Conservation (phyloP, 805 yeast genomes). For the Grigorovia yakushimaensis region DNA sequence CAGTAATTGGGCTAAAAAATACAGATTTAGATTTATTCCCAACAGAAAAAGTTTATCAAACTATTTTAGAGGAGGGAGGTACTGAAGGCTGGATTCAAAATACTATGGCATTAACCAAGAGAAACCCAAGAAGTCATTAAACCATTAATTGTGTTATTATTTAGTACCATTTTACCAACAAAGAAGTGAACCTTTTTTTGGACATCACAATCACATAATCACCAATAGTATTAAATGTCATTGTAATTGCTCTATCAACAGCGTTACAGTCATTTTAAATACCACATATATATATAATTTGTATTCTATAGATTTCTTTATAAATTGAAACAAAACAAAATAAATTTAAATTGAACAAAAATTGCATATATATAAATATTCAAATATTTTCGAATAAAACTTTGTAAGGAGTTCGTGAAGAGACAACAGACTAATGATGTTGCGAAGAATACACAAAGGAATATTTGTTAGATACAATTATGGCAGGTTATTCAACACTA, state of each 20-base stretch:
- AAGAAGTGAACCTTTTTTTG: background rate
- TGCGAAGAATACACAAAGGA: background rate
- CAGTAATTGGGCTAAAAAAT: slow-evolving; percentile 60
- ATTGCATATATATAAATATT: too few species aligned
- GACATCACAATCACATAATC: too few species aligned
- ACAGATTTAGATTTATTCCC: slow-evolving; percentile 20
- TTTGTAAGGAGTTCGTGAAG: too few species aligned
- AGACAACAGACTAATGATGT: background rate
- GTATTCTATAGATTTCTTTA: background rate
- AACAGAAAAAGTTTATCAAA: slow-evolving; percentile 40
- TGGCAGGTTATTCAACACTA: background rate
- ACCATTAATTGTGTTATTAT: background rate
- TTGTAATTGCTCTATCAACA: too few species aligned
- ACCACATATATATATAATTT: background rate
- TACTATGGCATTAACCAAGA: slow-evolving; percentile 59
- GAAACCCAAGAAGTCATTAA: slow-evolving; percentile 64
- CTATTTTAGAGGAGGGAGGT: slow-evolving; percentile 72
- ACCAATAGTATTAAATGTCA: too few species aligned
- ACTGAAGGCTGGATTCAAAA: slow-evolving; percentile 86
- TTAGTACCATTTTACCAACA: background rate
- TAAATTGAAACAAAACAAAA: too few species aligned
- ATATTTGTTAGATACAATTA: background rate
- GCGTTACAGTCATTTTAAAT: too few species aligned
- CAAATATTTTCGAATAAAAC: background rate
- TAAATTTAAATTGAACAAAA: too few species aligned